Conservation (phyloP, 352 stramenopile species). For the Phytopythium montanum region DNA sequence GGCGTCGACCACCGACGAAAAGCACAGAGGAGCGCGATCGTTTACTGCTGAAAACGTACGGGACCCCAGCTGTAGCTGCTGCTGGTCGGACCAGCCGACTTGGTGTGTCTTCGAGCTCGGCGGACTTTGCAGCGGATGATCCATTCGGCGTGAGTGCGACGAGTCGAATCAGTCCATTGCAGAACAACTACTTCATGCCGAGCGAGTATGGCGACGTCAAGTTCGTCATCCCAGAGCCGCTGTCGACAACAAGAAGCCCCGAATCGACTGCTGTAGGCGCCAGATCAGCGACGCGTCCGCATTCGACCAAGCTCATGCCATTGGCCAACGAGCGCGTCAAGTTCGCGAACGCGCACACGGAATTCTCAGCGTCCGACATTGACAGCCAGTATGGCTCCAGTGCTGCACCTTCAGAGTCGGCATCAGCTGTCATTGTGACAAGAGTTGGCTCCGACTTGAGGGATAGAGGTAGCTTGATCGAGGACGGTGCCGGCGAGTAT, state of each 20-base stretch:
- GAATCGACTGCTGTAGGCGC: slow-evolving; percentile 9
- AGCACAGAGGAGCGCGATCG: slow-evolving; percentile 38
- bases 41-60: slow-evolving; percentile 50
- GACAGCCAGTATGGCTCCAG: neutral
- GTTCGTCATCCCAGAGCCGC: slow-evolving; percentile 51
- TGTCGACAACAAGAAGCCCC: slow-evolving; percentile 28
- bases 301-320: slow-evolving; percentile 32
- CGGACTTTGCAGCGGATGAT: neutral
- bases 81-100: neutral
- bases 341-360: slow-evolving; percentile 20
- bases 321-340: slow-evolving; percentile 37
- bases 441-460: neutral
- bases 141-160: slow-evolving; percentile 9
- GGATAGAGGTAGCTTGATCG: neutral
- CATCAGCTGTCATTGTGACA: slow-evolving; percentile 1
- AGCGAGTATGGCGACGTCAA: slow-evolving; percentile 22
- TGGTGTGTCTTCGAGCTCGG: neutral
- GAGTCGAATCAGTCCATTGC: slow-evolving; percentile 28
- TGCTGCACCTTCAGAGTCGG: neutral
- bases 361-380: neutral
- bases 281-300: slow-evolving; percentile 27
- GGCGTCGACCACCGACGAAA: slow-evolving; percentile 31
- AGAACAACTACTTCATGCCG: slow-evolving; percentile 39
- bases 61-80: slow-evolving; percentile 10
- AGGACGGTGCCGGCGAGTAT: neutral